Percentiles rank a stretch among this genome's conserved stretches.
Conservation (phyloP, 1,139 yeast genomes). For the Taphrina sp. region DNA sequence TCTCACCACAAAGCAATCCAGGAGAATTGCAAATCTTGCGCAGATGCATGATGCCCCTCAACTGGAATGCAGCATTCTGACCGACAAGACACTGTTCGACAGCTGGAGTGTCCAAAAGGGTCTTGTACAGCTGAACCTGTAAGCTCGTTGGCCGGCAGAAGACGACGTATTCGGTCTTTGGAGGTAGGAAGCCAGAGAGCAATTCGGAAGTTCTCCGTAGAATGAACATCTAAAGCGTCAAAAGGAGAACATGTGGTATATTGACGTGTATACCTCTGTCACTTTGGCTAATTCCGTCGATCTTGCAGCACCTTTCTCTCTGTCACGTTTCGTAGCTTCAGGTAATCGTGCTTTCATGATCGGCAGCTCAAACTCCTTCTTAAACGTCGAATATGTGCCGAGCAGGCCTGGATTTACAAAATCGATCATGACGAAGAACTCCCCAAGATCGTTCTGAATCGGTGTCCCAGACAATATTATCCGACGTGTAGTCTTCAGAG, state of each 20-base stretch:
- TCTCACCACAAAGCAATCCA: slow-evolving; percentile 53
- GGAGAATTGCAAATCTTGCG: slow-evolving; percentile 87
- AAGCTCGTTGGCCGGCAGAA: slow-evolving; percentile 70
- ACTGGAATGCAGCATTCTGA: slow-evolving; percentile 48
- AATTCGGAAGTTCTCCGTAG: slow-evolving; percentile 72
- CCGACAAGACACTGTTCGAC: slow-evolving; percentile 45
- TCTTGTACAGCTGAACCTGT: slow-evolving; percentile 59
- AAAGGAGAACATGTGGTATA: slow-evolving; percentile 41
- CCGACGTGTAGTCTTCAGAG: slow-evolving; percentile 44
- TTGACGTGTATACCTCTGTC: not conserved
- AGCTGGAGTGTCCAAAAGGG: slow-evolving; percentile 51
- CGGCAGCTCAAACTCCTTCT: slow-evolving; percentile 65
- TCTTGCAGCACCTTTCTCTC: slow-evolving; percentile 59
- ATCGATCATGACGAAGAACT: slow-evolving; percentile 75
- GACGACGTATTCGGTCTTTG: slow-evolving; percentile 67
- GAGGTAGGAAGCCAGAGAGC: slow-evolving; percentile 65
- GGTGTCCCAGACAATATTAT: slow-evolving; percentile 93
- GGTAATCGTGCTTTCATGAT: slow-evolving; percentile 72
- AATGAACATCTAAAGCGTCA: slow-evolving; percentile 63
- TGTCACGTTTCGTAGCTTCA: slow-evolving; percentile 56
- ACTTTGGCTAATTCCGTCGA: slow-evolving; percentile 50
- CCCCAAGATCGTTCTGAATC: slow-evolving; percentile 84
- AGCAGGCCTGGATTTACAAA: slow-evolving; percentile 81
- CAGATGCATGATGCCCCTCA: slow-evolving; percentile 69
- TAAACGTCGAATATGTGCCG: slow-evolving; percentile 65